Percentiles rank a stretch among this genome's conserved stretches.
Evolutionary conservation across 148 eudicot genomes (phyloP).

Genomic region (Rhododendron vialii): DNA sequence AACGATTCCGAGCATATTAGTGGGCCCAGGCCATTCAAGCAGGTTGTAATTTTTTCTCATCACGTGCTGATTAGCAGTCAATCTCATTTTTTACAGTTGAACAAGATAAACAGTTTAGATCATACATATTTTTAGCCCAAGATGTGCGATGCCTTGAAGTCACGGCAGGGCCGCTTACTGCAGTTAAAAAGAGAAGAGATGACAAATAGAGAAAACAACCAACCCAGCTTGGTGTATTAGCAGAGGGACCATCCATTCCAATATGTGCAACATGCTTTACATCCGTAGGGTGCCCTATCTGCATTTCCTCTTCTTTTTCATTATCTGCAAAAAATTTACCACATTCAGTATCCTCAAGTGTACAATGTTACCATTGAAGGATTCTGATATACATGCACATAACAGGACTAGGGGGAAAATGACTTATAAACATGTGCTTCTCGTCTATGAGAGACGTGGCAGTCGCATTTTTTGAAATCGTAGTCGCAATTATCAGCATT

Average conservation of each 20-base stretch:
- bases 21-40: not conserved
- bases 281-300: constrained; percentile 28
- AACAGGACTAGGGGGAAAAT: not conserved
- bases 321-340: constrained; percentile 3
- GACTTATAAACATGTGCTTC: not conserved
- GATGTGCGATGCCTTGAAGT: not conserved
- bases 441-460: not conserved
- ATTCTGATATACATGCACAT: not conserved
- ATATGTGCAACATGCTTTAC: constrained; percentile 34
- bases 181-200: not conserved
- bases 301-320: constrained; percentile 28
- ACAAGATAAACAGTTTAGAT: not conserved
- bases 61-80: not conserved
- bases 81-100: not conserved
- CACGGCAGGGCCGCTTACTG: too few species aligned
- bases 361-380: not conserved
- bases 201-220: not conserved
- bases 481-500: not conserved
- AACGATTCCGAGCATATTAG: too few species aligned
- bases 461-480: not conserved
- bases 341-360: not conserved
- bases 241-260: constrained; percentile 28
- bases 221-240: constrained; percentile 28
- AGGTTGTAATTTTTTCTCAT: not conserved
- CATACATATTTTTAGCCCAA: not conserved